Percentiles rank a stretch among this genome's conserved stretches.
Evolutionary conservation across 208 protist species (phyloP).

Genomic region (Acanthamoeba sp.): DNA sequence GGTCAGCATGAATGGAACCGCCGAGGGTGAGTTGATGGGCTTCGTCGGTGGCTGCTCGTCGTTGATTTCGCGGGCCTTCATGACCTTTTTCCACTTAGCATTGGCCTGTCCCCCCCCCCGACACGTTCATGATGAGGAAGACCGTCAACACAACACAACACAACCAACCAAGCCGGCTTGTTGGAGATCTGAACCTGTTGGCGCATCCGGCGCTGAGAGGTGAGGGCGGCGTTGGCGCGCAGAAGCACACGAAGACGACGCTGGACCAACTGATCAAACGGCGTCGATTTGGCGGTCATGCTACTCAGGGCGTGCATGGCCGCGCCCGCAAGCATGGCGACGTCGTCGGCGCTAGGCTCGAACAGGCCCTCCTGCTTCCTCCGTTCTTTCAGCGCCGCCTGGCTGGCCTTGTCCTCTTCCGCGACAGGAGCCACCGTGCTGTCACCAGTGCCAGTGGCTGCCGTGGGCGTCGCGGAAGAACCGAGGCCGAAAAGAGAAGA

Average conservation of each 20-base stretch:
- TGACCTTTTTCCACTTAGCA: neutral
- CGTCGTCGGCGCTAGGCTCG: slow-evolving; percentile 22
- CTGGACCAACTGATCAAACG: slow-evolving; percentile 1
- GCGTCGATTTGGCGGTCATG: slow-evolving; percentile 38
- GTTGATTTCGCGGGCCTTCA: neutral
- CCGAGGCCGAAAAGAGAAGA: no score
- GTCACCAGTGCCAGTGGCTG: neutral
- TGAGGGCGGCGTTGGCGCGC: neutral
- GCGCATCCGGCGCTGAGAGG: neutral
- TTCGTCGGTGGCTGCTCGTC: neutral
- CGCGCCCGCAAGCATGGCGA: neutral
- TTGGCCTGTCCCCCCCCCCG: neutral
- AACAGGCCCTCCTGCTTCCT: neutral
- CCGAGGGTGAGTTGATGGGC: neutral
- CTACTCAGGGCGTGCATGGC: neutral
- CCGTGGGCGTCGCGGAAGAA: neutral
- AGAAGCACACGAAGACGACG: neutral
- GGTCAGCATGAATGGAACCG: slow-evolving; percentile 50
- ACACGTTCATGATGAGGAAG: no score
- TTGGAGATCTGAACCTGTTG: neutral
- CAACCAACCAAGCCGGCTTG: no score
- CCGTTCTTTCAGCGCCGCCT: neutral
- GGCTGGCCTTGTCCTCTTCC: neutral
- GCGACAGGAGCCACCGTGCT: neutral
- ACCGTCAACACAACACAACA: neutral